These are phyloP conservation scores for Aspergillus sclerotiicarbonarius DNA, from an alignment of 495 filamentous ascomycete genomes.

Conservation along the genomic window DNA sequence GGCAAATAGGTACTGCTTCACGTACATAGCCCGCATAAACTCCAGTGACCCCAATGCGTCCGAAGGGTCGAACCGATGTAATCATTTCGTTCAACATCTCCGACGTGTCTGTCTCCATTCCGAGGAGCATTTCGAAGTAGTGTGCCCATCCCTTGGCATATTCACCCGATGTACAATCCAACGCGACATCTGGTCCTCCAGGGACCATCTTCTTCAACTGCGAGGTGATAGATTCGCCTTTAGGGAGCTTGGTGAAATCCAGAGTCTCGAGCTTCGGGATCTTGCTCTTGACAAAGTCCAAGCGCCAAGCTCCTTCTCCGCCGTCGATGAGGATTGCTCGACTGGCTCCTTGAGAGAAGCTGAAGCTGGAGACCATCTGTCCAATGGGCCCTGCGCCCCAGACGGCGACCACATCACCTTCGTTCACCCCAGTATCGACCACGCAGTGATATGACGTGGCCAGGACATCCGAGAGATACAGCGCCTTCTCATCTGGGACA, in stretches of 20 bases:
- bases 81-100: slow-evolving; percentile 91
- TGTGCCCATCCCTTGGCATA: slow-evolving; percentile 83
- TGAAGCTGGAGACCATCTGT: slow-evolving; percentile 74
- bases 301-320: slow-evolving; percentile 58
- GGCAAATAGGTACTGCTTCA: slow-evolving; percentile 10
- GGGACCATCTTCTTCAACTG: slow-evolving; percentile 71
- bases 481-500: slow-evolving; percentile 83
- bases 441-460: slow-evolving; percentile 78
- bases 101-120: slow-evolving; percentile 79
- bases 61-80: slow-evolving; percentile 70
- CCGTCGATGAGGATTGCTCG: slow-evolving; percentile 81
- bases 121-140: slow-evolving; percentile 70
- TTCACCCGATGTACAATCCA: slow-evolving; percentile 84
- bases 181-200: slow-evolving; percentile 69
- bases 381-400: slow-evolving; percentile 81
- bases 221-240: slow-evolving; percentile 59
- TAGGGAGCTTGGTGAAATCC: slow-evolving; percentile 53
- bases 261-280: slow-evolving; percentile 62
- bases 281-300: slow-evolving; percentile 64
- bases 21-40: slow-evolving; percentile 80
- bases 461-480: slow-evolving; percentile 81
- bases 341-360: slow-evolving; percentile 66
- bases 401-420: slow-evolving; percentile 64
- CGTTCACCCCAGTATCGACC: slow-evolving; percentile 77
- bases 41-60: slow-evolving; percentile 73